A percentile compares a stretch with the other conserved stretches of the same genome.
These are phyloP conservation scores for Emmonsiellopsis sp. DNA, from an alignment of 2,329 filamentous ascomycete species.

Conservation along the genomic window DNA sequence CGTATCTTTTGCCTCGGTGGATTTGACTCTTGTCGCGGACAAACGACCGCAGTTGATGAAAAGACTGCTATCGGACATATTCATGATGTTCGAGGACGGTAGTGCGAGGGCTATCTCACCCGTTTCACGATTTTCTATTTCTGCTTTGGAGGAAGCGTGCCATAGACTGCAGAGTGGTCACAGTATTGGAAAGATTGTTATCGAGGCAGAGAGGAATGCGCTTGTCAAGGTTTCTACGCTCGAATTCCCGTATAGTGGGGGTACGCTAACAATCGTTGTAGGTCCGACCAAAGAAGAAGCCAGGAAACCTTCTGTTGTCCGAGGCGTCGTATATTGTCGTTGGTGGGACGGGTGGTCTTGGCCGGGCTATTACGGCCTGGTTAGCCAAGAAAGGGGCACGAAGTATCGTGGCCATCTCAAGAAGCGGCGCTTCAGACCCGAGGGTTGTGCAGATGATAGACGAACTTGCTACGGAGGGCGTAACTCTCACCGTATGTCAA, in stretches of 20 bases:
- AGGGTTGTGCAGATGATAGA: conserved; percentile 12
- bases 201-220: conserved; percentile 4
- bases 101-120: conserved; percentile 7
- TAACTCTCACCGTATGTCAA: conserved; percentile 9
- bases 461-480: conserved; percentile 7
- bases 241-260: conserved; percentile 7
- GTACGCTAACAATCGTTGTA: not conserved
- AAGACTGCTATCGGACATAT: not conserved
- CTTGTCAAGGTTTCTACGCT: conserved; percentile 3
- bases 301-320: conserved; percentile 1
- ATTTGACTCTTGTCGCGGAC: conserved; percentile 6
- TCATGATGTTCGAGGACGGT: conserved; percentile 4
- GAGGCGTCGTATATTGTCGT: conserved; percentile 44
- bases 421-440: conserved; percentile 31
- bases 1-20: conserved; percentile 22
- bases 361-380: conserved; percentile 40
- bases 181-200: conserved; percentile 16
- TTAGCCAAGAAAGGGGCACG: conserved; percentile 41
- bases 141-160: conserved; percentile 15
- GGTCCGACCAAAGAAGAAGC: not conserved
- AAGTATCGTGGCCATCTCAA: conserved; percentile 43
- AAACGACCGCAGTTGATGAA: conserved; percentile 4
- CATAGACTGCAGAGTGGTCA: conserved; percentile 22
- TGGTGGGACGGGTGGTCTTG: conserved; percentile 49
- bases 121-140: conserved; percentile 6